These are phyloP conservation scores for Phytophthora constricta DNA, from an alignment of 352 stramenopile genomes.

Conservation along the genomic window DNA sequence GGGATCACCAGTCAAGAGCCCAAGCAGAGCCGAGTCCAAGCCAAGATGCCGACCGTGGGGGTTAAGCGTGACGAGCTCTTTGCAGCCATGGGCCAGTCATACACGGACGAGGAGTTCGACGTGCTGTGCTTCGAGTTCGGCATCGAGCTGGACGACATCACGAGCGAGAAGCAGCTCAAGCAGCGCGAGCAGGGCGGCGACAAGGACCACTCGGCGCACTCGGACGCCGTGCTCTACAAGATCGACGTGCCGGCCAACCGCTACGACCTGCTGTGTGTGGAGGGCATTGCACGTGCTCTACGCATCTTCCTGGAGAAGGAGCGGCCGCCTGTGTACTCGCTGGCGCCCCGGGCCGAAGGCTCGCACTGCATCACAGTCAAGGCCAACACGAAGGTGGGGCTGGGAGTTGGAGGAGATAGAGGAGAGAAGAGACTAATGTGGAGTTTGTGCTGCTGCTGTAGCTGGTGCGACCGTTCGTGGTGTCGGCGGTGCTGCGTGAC, in stretches of 20 bases:
- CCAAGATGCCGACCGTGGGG: constrained; percentile 97
- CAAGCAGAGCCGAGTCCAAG: constrained; percentile 12
- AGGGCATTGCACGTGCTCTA: constrained; percentile 97
- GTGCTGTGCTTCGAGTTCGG: constrained; percentile 99
- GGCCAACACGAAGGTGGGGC: constrained; percentile 83
- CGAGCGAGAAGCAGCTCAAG: constrained; percentile 88
- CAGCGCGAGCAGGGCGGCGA: constrained; percentile 81
- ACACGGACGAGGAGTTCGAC: constrained; percentile 99
- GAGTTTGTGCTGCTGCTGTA: constrained; percentile 34
- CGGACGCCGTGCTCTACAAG: constrained; percentile 98
- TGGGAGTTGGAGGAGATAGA: too few relatives aligned
- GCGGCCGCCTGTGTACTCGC: constrained; percentile 87
- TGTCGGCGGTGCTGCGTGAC: constrained; percentile 97
- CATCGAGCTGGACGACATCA: constrained; percentile 97
- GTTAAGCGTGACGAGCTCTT: constrained; percentile 98
- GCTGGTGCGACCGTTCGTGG: constrained; percentile 96
- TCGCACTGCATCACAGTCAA: constrained; percentile 91
- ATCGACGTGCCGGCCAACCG: constrained; percentile 99
- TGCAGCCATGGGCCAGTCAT: constrained; percentile 95
- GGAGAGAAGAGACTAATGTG: not conserved
- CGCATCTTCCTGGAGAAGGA: constrained; percentile 98
- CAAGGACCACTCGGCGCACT: constrained; percentile 62
- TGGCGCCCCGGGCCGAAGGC: constrained; percentile 59
- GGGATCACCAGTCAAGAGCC: constrained; percentile 18
- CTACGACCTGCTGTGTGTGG: constrained; percentile 99